phyloP scores from a whole-genome alignment of 1,284 basidiomycete species.

The Pterula multifida region DNA sequence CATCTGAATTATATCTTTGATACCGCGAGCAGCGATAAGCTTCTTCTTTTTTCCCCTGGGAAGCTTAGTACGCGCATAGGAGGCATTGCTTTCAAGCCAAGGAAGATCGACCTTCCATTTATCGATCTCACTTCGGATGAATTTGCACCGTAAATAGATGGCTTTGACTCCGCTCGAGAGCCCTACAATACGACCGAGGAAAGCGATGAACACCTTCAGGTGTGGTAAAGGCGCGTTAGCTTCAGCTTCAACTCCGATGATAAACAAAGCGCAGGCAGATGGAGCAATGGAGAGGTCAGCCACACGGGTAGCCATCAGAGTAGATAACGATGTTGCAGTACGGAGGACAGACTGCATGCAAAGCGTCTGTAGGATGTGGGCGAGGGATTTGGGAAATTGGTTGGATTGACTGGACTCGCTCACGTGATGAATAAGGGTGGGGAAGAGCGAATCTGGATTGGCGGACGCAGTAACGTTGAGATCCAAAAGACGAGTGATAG shows the following conservation, averaged over 20 bases:
- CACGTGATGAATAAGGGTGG: not conserved
- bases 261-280: not conserved
- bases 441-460: not conserved
- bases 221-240: not conserved
- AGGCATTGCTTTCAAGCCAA: not conserved
- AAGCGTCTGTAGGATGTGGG: not conserved
- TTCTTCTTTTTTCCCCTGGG: not conserved
- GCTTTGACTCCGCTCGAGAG: not conserved
- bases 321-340: not conserved
- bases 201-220: not conserved
- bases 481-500: not conserved
- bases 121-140: constrained; percentile 1
- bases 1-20: not conserved
- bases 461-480: not conserved
- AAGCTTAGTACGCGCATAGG: not conserved
- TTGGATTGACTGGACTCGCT: not conserved
- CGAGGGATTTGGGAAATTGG: not conserved
- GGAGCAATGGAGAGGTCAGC: not conserved
- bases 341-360: not conserved
- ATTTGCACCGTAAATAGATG: not conserved
- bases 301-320: not conserved
- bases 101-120: not conserved
- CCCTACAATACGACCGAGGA: not conserved
- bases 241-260: not conserved
- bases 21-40: not conserved